These are phyloP conservation scores for Tephrocybe sp. DNA, from an alignment of 768 basidiomycete genomes.

Conservation along the genomic window DNA sequence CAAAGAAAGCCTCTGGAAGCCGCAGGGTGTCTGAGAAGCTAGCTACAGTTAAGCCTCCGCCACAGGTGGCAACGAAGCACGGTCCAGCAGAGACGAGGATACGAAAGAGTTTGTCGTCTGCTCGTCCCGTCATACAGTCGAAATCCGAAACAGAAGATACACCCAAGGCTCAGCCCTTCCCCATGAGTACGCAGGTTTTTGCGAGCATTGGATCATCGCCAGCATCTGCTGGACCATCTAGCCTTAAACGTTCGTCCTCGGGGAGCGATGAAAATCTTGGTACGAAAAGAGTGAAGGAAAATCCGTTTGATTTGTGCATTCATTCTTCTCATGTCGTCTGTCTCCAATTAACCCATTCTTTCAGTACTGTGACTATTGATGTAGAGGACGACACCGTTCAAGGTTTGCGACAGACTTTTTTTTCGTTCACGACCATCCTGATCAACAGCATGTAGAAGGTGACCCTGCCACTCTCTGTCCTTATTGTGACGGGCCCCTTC, in stretches of 20 bases:
- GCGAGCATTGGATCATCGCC: constrained; percentile 30
- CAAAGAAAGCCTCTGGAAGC: constrained; percentile 4
- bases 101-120: neutral
- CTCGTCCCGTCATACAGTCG: constrained; percentile 3
- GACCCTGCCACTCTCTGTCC: constrained; percentile 78
- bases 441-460: constrained; percentile 32
- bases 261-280: constrained; percentile 27
- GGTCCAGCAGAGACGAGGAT: neutral
- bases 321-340: neutral
- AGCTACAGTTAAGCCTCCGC: neutral
- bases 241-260: constrained; percentile 26
- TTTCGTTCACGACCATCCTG: neutral
- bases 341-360: neutral
- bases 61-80: neutral
- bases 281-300: constrained; percentile 33
- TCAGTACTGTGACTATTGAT: neutral
- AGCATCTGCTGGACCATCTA: constrained; percentile 12
- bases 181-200: constrained; percentile 49
- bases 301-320: constrained; percentile 14
- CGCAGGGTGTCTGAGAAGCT: constrained; percentile 9
- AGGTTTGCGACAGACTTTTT: constrained; percentile 38
- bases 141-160: neutral
- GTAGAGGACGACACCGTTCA: constrained; percentile 29
- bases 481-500: constrained; percentile 76
- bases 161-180: constrained; percentile 36